Percentiles rank a stretch among this genome's conserved stretches.
These are phyloP conservation scores for Singerocomus rubriflavus DNA, from an alignment of 1,284 basidiomycete genomes.

Conservation along the genomic window DNA sequence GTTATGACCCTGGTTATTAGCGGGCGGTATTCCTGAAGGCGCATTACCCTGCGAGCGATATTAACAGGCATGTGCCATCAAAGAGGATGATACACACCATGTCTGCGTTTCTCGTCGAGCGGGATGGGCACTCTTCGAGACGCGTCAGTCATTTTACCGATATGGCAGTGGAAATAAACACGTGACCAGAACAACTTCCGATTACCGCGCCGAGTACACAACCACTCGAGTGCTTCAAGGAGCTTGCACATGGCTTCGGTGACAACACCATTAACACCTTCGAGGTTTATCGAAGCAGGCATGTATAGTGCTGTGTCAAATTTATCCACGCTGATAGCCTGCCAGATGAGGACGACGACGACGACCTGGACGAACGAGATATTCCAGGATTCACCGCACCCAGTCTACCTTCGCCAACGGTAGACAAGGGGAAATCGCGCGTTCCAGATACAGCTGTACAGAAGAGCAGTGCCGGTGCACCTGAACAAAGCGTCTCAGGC, in stretches of 20 bases:
- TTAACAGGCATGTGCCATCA: conserved; percentile 5
- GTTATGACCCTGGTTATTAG: conserved; percentile 40
- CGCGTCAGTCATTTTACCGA: conserved; percentile 54
- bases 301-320: conserved; percentile 1
- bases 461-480: conserved; percentile 34
- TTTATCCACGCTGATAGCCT: conserved; percentile 2
- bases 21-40: conserved; percentile 66
- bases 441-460: conserved; percentile 57
- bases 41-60: conserved; percentile 67
- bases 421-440: conserved; percentile 68
- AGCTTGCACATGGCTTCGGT: conserved; percentile 28
- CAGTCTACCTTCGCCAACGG: conserved; percentile 39
- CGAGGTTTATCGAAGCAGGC: conserved; percentile 77
- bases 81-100: conserved; percentile 20
- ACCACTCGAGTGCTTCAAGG: neutral
- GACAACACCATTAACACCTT: conserved; percentile 54
- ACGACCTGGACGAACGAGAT: conserved; percentile 74
- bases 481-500: conserved; percentile 54
- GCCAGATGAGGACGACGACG: conserved; percentile 65
- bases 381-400: conserved; percentile 76
- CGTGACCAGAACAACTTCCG: conserved; percentile 19
- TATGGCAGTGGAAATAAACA: conserved; percentile 22
- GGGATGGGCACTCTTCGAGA: conserved; percentile 35
- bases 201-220: conserved; percentile 6
- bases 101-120: conserved; percentile 5